Percentiles rank a stretch among this genome's conserved stretches.
Evolutionary conservation across 176 grass and related monocot species (phyloP).

Genomic region (Canna indica): DNA sequence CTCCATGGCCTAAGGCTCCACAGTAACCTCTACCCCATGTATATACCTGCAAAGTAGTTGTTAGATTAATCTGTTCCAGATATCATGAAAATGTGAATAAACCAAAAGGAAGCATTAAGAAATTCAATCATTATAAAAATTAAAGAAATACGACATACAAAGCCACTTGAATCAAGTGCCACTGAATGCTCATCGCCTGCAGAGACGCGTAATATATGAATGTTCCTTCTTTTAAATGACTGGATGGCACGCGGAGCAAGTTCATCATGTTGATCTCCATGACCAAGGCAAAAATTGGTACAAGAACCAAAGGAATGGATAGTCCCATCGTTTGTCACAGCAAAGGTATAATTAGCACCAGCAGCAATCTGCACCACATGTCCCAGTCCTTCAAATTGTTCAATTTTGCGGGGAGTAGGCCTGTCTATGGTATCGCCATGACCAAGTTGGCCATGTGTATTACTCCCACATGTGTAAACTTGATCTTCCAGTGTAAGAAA

Average conservation of each 20-base stretch:
- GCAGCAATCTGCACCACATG: conserved; percentile 82
- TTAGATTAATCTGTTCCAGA: not conserved
- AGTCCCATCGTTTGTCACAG: conserved; percentile 77
- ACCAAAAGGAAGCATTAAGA: not conserved
- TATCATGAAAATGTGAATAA: not conserved
- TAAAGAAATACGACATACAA: conserved; percentile 36
- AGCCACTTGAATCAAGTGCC: conserved; percentile 78
- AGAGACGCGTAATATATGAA: conserved; percentile 89
- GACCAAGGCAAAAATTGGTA: conserved; percentile 89
- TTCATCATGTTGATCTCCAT: conserved; percentile 86
- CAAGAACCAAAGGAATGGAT: conserved; percentile 92
- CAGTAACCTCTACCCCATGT: conserved; percentile 99
- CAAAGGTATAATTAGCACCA: conserved; percentile 81
- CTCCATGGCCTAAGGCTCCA: conserved; percentile 93
- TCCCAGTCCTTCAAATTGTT: conserved; percentile 41
- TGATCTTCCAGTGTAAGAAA: conserved; percentile 62
- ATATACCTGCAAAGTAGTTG: conserved; percentile 61
- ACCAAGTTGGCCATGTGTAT: conserved; percentile 93
- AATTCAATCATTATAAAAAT: not conserved
- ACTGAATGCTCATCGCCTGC: conserved; percentile 98
- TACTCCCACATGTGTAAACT: conserved; percentile 88
- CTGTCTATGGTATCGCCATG: conserved; percentile 78
- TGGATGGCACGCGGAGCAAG: conserved; percentile 78
- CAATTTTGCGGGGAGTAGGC: conserved; percentile 53
- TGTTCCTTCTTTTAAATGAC: conserved; percentile 69